Percentiles rank a stretch among this genome's conserved stretches.
These are phyloP conservation scores for Suillus weaverae DNA, from an alignment of 768 basidiomycete species.

Conservation along the genomic window DNA sequence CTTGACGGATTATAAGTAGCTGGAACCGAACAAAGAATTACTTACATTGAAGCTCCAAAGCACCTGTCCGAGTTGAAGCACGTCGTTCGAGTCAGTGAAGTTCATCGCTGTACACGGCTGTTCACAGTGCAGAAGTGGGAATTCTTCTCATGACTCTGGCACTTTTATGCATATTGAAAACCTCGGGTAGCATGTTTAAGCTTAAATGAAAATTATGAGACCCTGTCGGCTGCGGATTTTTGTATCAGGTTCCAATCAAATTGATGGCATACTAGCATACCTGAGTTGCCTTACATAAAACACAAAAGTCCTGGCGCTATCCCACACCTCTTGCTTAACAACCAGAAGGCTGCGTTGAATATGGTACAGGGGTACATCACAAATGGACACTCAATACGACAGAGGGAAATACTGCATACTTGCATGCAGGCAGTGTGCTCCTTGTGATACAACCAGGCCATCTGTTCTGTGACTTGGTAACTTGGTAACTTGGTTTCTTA, in stretches of 20 bases:
- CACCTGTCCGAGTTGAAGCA: not conserved
- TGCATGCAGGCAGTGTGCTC: not conserved
- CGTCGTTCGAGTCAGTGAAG: too few relatives aligned
- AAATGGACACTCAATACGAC: not conserved
- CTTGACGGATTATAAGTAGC: not conserved
- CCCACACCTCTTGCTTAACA: too few relatives aligned
- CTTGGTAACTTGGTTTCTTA: too few relatives aligned
- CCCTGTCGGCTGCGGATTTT: not conserved
- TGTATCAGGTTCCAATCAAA: not conserved
- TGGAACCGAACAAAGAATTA: not conserved
- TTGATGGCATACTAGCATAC: not conserved
- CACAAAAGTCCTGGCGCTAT: not conserved
- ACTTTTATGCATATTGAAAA: not conserved
- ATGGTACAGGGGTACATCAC: not conserved
- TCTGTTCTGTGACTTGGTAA: not conserved
- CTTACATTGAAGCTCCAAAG: not conserved
- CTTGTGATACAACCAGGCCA: not conserved
- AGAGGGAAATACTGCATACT: not conserved
- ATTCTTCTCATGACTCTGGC: not conserved
- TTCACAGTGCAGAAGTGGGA: not conserved
- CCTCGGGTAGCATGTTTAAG: not conserved
- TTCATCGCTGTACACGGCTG: not conserved
- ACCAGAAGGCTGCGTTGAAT: not conserved
- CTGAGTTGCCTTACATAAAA: not conserved
- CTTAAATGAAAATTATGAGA: not conserved